phyloP scores from a whole-genome alignment of 257 asterid genomes.

The Eucommia ulmoides region DNA sequence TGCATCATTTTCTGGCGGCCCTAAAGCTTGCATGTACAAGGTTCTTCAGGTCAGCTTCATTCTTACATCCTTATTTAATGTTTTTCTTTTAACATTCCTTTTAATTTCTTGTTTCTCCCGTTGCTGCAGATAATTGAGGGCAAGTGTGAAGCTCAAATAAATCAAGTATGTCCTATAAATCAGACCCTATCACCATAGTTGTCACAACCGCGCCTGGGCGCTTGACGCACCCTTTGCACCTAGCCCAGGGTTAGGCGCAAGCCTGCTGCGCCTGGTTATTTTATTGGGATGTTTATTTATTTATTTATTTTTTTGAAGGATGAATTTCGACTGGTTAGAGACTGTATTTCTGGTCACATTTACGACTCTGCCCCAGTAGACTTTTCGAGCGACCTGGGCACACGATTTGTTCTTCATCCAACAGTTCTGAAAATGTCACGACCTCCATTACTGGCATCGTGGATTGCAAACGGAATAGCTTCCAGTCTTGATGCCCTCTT shows the following conservation, averaged over 20 bases:
- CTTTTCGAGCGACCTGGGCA: slow-evolving; percentile 70
- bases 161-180: slow-evolving; percentile 22
- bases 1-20: slow-evolving; percentile 96
- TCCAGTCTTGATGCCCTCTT: slow-evolving; percentile 76
- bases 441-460: slow-evolving; percentile 64
- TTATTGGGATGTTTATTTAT: not conserved
- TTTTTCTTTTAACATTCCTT: not conserved
- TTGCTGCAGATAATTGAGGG: slow-evolving; percentile 76
- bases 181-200: no score
- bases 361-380: slow-evolving; percentile 90
- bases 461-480: slow-evolving; percentile 61
- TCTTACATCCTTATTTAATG: not conserved
- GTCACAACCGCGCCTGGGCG: not conserved
- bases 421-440: slow-evolving; percentile 4
- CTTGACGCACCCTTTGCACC: no score
- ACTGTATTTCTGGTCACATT: slow-evolving; percentile 73
- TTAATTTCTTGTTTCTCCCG: slow-evolving; percentile 8
- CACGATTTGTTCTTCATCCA: slow-evolving; percentile 54
- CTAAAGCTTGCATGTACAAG: slow-evolving; percentile 93
- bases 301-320: slow-evolving; percentile 29
- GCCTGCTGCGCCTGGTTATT: not conserved
- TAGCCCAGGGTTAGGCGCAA: not conserved
- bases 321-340: slow-evolving; percentile 57
- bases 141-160: slow-evolving; percentile 41
- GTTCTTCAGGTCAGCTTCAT: slow-evolving; percentile 59